phyloP scores from a whole-genome alignment of 768 basidiomycete genomes.

The Multifurca ochricompacta region DNA sequence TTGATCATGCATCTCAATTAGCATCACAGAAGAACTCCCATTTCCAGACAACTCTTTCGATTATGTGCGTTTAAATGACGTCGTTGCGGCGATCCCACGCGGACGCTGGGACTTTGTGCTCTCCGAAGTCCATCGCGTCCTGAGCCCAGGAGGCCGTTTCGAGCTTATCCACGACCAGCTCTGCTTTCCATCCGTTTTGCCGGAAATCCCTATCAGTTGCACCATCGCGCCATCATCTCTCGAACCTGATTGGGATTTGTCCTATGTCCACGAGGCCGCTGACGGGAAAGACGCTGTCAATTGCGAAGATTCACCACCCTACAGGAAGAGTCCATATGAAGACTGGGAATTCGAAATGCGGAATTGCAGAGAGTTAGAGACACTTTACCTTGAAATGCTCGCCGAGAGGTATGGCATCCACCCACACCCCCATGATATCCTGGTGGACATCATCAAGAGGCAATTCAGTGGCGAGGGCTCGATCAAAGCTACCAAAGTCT shows the following conservation, averaged over 20 bases:
- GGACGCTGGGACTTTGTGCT: constrained; percentile 54
- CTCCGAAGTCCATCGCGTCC: constrained; percentile 52
- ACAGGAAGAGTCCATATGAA: constrained; percentile 19
- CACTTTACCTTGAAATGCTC: constrained; percentile 54
- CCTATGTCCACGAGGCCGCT: neutral
- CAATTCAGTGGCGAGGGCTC: constrained; percentile 46
- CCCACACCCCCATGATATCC: constrained; percentile 42
- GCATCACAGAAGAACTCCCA: constrained; percentile 49
- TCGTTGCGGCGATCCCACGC: constrained; percentile 53
- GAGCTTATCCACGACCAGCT: constrained; percentile 72
- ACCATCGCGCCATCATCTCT: neutral
- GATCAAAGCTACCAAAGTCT: constrained; percentile 38
- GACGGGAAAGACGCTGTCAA: neutral
- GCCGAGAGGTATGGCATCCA: constrained; percentile 42
- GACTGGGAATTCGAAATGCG: constrained; percentile 37
- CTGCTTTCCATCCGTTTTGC: constrained; percentile 50
- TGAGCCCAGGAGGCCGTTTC: constrained; percentile 52
- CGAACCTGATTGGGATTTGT: neutral
- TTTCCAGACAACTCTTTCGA: constrained; percentile 61
- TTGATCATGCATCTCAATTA: constrained; percentile 24
- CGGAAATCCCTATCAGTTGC: constrained; percentile 20
- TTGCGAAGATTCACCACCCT: neutral
- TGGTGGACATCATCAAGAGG: constrained; percentile 37
- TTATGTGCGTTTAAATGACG: constrained; percentile 64
- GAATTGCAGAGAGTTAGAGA: constrained; percentile 44